phyloP scores from a whole-genome alignment of 106 monocot genomes.

The Cymbidium sinense region DNA sequence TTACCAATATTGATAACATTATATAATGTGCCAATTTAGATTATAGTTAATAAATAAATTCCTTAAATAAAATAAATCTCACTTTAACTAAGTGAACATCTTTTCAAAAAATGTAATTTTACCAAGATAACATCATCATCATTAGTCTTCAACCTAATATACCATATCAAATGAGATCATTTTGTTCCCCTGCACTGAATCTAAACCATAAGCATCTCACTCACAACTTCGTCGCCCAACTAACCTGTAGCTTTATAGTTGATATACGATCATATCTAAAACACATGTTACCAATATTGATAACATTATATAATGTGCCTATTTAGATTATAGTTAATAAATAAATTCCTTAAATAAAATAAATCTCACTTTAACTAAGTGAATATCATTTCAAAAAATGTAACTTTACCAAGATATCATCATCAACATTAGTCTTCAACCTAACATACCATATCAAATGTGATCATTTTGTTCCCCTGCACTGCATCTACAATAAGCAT shows the following conservation, averaged over 20 bases:
- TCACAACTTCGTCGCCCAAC: neutral
- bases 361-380: too few species aligned
- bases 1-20: neutral
- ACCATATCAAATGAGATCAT: neutral
- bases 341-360: neutral
- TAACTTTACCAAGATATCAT: neutral
- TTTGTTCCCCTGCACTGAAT: neutral
- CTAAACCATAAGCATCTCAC: neutral
- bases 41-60: neutral
- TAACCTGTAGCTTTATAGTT: neutral
- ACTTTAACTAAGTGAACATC: neutral
- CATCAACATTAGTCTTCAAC: neutral
- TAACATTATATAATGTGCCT: too few species aligned
- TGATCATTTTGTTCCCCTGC: neutral
- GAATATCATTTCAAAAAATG: neutral
- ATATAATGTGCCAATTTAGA: too few species aligned
- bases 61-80: neutral
- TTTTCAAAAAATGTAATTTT: neutral
- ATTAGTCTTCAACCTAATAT: neutral
- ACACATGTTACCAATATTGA: neutral
- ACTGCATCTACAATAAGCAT: neutral
- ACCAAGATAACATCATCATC: slow-evolving; percentile 1
- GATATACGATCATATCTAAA: neutral
- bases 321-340: neutral
- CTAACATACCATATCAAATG: neutral